A percentile compares a stretch with the other conserved stretches of the same genome.
phyloP scores from a whole-genome alignment of 192 early-diverging fungal genomes.

The Backusella luteola region DNA sequence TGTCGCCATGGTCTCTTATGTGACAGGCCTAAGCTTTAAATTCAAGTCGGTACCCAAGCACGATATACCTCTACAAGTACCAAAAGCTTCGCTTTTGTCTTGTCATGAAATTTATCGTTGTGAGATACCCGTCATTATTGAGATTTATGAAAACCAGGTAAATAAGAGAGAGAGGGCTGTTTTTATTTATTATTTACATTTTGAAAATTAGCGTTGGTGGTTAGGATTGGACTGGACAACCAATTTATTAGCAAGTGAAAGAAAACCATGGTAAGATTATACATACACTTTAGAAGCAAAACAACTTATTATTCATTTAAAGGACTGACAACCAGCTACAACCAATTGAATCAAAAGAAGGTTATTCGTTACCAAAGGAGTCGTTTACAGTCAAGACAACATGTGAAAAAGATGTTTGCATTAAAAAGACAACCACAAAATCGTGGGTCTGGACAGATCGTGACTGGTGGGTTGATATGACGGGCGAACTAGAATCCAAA shows the following conservation, averaged over 20 bases:
- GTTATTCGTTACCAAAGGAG: constrained; percentile 43
- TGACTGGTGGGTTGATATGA: constrained; percentile 50
- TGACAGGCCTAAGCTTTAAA: background rate
- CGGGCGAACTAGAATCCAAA: constrained; percentile 17
- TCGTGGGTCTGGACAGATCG: constrained; percentile 51
- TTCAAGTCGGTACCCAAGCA: background rate
- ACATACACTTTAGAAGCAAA: background rate
- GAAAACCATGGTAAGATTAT: constrained; percentile 7
- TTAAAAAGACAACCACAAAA: constrained; percentile 19
- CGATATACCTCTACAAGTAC: background rate
- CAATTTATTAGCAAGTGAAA: constrained; percentile 52
- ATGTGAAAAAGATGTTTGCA: background rate
- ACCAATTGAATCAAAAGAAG: constrained; percentile 43
- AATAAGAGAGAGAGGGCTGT: background rate
- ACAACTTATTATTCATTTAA: background rate
- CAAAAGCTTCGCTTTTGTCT: background rate
- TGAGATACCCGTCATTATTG: constrained; percentile 1
- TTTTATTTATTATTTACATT: background rate
- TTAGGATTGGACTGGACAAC: constrained; percentile 54
- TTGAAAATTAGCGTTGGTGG: constrained; percentile 41
- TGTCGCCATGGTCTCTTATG: background rate
- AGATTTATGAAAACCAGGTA: constrained; percentile 36
- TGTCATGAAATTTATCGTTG: background rate
- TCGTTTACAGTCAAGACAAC: background rate
- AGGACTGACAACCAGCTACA: constrained; percentile 54